These are phyloP conservation scores for Corchorus olitorius DNA, from an alignment of 345 rosid genomes.

Conservation along the genomic window DNA sequence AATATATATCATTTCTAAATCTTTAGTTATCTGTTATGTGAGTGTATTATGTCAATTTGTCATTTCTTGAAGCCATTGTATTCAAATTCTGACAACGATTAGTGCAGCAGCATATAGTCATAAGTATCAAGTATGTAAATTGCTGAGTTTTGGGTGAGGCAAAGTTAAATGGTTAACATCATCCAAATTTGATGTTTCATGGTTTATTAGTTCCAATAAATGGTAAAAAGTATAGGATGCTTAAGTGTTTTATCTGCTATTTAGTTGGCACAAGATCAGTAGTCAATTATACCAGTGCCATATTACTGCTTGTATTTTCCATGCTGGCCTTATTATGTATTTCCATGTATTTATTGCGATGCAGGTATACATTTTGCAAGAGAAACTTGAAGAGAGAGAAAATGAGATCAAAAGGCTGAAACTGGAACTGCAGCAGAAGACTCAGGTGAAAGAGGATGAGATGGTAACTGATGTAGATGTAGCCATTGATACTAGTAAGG, in stretches of 20 bases:
- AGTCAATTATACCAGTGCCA: neutral
- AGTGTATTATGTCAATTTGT: neutral
- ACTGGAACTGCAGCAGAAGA: slow-evolving; percentile 47
- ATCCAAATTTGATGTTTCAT: neutral
- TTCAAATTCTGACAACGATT: neutral
- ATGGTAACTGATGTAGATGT: slow-evolving; percentile 22
- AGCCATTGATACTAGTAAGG: slow-evolving; percentile 30
- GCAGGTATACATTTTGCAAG: slow-evolving; percentile 78
- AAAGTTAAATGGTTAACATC: neutral
- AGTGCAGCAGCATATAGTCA: neutral
- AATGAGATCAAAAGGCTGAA: slow-evolving; percentile 46
- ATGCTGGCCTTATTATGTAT: neutral
- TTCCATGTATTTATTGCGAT: neutral
- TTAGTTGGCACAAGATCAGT: neutral
- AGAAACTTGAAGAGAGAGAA: slow-evolving; percentile 70
- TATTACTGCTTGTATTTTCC: neutral
- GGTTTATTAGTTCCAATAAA: neutral
- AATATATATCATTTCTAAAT: neutral
- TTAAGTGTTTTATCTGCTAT: neutral
- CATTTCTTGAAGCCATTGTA: neutral
- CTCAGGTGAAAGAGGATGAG: slow-evolving; percentile 28
- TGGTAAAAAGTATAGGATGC: no score
- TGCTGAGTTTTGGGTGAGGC: neutral
- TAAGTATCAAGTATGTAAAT: no score
- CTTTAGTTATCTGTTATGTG: neutral